A percentile compares a stretch with the other conserved stretches of the same genome.
These are phyloP conservation scores for Telfairia occidentalis DNA, from an alignment of 331 rosid genomes.

Conservation along the genomic window DNA sequence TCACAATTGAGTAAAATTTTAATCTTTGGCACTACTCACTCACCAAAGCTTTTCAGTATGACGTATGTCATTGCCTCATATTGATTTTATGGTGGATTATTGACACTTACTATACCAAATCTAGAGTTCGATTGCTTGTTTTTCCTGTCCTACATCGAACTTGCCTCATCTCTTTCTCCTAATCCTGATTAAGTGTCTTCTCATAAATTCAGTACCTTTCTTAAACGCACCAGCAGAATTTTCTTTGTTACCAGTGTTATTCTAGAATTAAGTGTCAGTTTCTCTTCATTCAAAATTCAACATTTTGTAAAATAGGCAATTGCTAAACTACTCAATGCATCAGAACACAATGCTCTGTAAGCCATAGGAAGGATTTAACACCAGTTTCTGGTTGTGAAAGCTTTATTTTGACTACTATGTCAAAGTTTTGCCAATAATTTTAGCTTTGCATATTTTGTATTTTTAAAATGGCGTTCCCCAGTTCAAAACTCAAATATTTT, in stretches of 20 bases:
- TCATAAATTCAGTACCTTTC: background rate
- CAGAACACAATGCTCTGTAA: background rate
- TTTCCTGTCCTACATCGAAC: background rate
- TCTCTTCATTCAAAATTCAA: background rate
- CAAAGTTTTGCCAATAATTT: background rate
- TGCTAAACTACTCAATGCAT: background rate
- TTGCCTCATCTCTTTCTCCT: background rate
- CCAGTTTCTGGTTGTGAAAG: background rate
- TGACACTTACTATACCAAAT: background rate
- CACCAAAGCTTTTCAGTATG: background rate
- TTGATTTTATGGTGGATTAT: background rate
- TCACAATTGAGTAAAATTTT: background rate
- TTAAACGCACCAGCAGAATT: background rate
- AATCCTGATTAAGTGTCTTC: background rate
- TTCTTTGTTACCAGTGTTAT: background rate
- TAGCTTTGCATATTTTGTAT: background rate
- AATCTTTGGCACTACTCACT: background rate
- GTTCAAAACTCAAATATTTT: background rate
- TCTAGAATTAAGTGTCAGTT: background rate
- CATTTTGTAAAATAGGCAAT: background rate
- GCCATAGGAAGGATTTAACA: background rate
- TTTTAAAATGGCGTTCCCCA: background rate
- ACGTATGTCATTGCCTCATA: background rate
- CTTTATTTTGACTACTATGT: background rate
- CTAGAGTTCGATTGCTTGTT: background rate